A percentile compares a stretch with the other conserved stretches of the same genome.
Conservation (phyloP, 306 rosid species). For the Vigna unguiculata region DNA sequence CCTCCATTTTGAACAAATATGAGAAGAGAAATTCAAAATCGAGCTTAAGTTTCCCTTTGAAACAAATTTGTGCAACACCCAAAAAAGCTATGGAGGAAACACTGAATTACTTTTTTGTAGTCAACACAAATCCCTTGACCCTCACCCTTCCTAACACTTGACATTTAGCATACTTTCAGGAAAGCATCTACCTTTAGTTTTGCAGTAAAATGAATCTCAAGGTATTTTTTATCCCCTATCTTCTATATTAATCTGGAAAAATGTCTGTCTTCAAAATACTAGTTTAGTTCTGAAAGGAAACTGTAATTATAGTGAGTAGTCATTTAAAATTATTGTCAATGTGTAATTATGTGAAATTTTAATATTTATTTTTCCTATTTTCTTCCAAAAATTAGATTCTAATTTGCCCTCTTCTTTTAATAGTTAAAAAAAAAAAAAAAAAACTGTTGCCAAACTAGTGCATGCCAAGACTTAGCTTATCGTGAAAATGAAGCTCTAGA, state of each 20-base stretch:
- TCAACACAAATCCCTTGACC: constrained; percentile 26
- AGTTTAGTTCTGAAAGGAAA: constrained; percentile 2
- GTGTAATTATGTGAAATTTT: neutral
- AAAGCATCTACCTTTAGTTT: constrained; percentile 12
- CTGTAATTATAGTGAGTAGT: neutral
- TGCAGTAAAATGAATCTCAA: constrained; percentile 21
- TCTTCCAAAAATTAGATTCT: neutral
- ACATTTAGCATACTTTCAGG: constrained; percentile 16
- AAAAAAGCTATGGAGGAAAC: constrained; percentile 15
- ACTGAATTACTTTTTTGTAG: neutral
- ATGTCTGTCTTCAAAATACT: constrained; percentile 30
- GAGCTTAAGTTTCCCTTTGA: constrained; percentile 1
- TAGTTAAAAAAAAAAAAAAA: neutral
- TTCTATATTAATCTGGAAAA: constrained; percentile 16
- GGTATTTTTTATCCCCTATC: constrained; percentile 2
- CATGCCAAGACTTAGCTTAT: constrained; percentile 24
- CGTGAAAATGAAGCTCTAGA: constrained; percentile 27
- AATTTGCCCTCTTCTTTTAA: neutral
- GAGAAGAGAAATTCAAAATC: neutral
- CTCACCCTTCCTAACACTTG: constrained; percentile 24
- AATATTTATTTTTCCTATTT: neutral
- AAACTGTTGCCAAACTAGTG: constrained; percentile 3
- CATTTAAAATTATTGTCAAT: constrained; percentile 16
- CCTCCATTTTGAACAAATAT: constrained; percentile 9
- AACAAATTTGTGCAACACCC: constrained; percentile 6